phyloP scores from a whole-genome alignment of 2,329 filamentous ascomycete species.

The Chrysosphaeria jannelii region DNA sequence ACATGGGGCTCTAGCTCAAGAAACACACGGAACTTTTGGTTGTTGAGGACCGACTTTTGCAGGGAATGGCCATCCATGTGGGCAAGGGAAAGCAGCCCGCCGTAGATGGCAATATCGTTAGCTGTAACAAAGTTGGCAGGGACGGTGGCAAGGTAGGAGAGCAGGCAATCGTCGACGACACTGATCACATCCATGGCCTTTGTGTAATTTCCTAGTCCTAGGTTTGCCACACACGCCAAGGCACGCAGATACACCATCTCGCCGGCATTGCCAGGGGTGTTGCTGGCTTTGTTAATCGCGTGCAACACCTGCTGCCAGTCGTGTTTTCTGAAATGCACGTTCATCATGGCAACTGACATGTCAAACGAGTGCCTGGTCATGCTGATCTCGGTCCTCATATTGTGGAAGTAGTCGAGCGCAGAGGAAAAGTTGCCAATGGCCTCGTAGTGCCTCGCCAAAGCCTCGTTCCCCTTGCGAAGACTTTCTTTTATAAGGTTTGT shows the following conservation, averaged over 20 bases:
- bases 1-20: conserved; percentile 85
- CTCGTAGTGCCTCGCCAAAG: conserved; percentile 62
- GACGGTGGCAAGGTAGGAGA: conserved; percentile 9
- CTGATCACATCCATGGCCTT: conserved; percentile 8
- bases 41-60: conserved; percentile 49
- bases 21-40: conserved; percentile 51
- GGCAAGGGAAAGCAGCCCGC: conserved; percentile 65
- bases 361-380: conserved; percentile 59
- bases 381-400: conserved; percentile 77
- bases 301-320: conserved; percentile 44
- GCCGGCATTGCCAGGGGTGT: conserved; percentile 13
- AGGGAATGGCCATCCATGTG: conserved; percentile 60
- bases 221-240: conserved; percentile 10
- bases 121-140: conserved; percentile 46
- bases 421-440: conserved; percentile 40
- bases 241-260: conserved; percentile 20
- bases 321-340: conserved; percentile 41
- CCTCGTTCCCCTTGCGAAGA: conserved; percentile 75
- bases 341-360: conserved; percentile 50
- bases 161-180: neutral
- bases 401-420: conserved; percentile 48
- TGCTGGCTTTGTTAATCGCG: conserved; percentile 30
- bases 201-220: conserved; percentile 20
- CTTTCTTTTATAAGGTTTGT: conserved; percentile 96
- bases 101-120: conserved; percentile 81